phyloP scores from a whole-genome alignment of 192 early-diverging fungal genomes.

The Coemansia sp. region DNA sequence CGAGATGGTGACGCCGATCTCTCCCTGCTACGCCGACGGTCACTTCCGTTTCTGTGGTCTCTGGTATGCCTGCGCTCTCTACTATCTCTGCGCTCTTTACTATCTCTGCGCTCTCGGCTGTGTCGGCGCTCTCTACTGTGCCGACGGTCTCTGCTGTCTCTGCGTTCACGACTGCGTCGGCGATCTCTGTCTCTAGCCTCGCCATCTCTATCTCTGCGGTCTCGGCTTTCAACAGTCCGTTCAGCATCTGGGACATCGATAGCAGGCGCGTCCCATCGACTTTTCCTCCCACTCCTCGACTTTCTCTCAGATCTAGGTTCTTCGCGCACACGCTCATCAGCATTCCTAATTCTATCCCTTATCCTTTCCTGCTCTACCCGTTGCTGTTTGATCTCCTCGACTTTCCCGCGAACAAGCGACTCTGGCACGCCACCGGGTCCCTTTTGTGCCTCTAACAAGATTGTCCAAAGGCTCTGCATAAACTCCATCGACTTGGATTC shows the following conservation, averaged over 20 bases:
- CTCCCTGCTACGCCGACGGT: not conserved
- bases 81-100: not conserved
- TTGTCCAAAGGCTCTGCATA: conserved; percentile 86
- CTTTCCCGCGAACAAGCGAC: conserved; percentile 82
- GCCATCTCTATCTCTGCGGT: not conserved
- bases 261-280: conserved; percentile 28
- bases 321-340: conserved; percentile 11
- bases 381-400: conserved; percentile 68
- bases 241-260: not conserved
- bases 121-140: not conserved
- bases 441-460: conserved; percentile 86
- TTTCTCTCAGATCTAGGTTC: not conserved
- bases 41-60: not conserved
- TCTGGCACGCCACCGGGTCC: conserved; percentile 81
- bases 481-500: conserved; percentile 79
- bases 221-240: not conserved
- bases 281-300: conserved; percentile 19
- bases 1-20: not conserved
- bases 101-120: not conserved
- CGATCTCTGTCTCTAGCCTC: not conserved
- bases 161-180: not conserved
- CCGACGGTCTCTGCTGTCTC: not conserved
- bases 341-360: conserved; percentile 12
- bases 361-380: conserved; percentile 32
- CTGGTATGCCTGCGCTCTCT: not conserved